phyloP scores from a whole-genome alignment of 495 filamentous ascomycete genomes.

The Lophiostoma macrostomum region DNA sequence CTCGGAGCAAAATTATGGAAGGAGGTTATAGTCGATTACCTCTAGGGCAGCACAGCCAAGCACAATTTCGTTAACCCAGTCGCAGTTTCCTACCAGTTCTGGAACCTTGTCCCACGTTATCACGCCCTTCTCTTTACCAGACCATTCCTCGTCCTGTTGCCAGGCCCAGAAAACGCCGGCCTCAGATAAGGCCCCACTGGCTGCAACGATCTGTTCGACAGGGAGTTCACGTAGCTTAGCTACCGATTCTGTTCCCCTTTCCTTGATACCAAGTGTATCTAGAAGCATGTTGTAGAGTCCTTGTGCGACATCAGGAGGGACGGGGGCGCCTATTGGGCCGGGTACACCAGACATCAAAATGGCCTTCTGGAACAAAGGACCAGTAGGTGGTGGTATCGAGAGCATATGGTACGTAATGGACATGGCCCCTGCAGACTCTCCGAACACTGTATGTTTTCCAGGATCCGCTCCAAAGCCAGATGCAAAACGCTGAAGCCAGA shows the following conservation, averaged over 20 bases:
- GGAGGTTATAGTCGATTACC: neutral
- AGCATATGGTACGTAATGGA: conserved; percentile 24
- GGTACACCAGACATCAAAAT: conserved; percentile 14
- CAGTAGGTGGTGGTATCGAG: neutral
- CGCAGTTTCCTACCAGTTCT: conserved; percentile 9
- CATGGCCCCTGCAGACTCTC: conserved; percentile 19
- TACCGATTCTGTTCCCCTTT: neutral
- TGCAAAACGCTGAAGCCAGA: conserved; percentile 24
- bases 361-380: conserved; percentile 14
- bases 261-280: conserved; percentile 1
- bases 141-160: conserved; percentile 5
- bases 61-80: conserved; percentile 19
- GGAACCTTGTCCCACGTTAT: conserved; percentile 11
- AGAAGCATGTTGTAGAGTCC: neutral
- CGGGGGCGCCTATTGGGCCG: conserved; percentile 1
- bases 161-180: neutral
- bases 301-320: neutral
- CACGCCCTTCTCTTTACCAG: conserved; percentile 1
- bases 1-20: neutral
- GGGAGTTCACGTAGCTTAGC: neutral
- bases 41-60: conserved; percentile 19
- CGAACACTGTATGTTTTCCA: conserved; percentile 11
- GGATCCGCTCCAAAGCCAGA: conserved; percentile 16
- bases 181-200: neutral
- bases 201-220: conserved; percentile 8